Base-by-base conservation (phyloP, 441 rosid genomes). In the Pelargonium fulgidum region DNA sequence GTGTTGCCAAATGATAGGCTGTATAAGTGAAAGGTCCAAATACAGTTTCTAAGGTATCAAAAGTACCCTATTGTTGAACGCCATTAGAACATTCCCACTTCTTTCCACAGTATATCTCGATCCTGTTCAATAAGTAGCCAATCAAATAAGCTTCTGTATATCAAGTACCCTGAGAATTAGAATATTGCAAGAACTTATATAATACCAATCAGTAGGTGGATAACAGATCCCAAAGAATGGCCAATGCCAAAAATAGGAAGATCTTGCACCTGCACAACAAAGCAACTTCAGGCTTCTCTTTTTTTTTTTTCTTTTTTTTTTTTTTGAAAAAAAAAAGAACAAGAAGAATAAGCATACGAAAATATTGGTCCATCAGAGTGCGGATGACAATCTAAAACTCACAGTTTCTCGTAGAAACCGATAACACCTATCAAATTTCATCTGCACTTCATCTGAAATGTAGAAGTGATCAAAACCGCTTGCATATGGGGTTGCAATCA, bases 161-260 rank as follows among this genome's bases (percentile, higher is more conserved):
- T 45, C n/a, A 45, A 8, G 52, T 3, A 45, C 52, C 52, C 14
- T 45, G 11, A 45, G 12, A 45, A 45, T 11, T 45, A 45, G 14
- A 11, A 45, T 13, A 45, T 45, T 5, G 52, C 52, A 45, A 45
- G 52, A 45, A 9, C 52, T 45, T 45, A 1, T 45, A 45, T 11
- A 45, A 45, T 45, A 45, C 52, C 52, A 45, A 45, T 45, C 52
- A 45, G n/a, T 45, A 45, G 95, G 85, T 93, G 97, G 78, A 93
- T 91, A 67, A 91, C 85, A 42, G 96, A 91, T 77, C 97, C 97
- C 83, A 93, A 80, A 2, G 99, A 93, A 78, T 93, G 97, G 69
- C 99, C 99, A 7, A 93, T 80, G 68, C 97, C 99, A 78, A 91
- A 91, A 64, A 84, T 79, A 70, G 99, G 97, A 87, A 93, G 90